Base-by-base conservation (phyloP, 495 filamentous ascomycete genomes). In the Aspergillus homomorphus region DNA sequence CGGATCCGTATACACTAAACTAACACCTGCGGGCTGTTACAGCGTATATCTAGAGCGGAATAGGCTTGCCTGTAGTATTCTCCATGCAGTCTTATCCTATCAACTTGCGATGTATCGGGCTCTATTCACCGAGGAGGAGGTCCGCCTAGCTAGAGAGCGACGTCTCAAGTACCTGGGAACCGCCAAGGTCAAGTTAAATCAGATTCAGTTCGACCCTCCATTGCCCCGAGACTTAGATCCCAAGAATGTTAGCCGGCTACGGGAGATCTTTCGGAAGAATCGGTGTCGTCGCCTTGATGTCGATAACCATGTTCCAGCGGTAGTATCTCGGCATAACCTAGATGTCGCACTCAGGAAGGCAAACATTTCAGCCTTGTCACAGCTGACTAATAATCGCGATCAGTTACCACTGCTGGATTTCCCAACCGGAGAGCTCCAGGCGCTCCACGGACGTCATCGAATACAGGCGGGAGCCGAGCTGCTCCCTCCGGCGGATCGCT, bases 381-480 rank as follows among this genome's bases (percentile, higher is more conserved):
- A 66, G 53, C 41, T 61, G 51, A 45, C 43, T 45, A 45, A 64
- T 54, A 45, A 45, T 26, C 45, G 24, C 9, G 2, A 18, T 16
- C 28, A 59, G 30, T 45, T 23, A 20, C 62, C 55, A 21, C 7
- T n/a, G n/a, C 53, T 66, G 20, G 9, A 23, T 5, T 69, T 69
- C 21, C 7, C 16, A 8, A 33, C 15, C 23, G 54, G 56, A 12
- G 53, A 66, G 10, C 41, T 75, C 41, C 30, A 67, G n/a, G 71
- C 60, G 23, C 71, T 77, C 26, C 66, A 77, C 51, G 66, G 73
- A 28, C 67, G 66, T 57, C 65, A 76, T 61, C 56, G 71, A 7
- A 46, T 75, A 15, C 53, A 69, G 55, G 73, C 73, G 6, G 68
- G 49, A 7, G 53, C 56, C 48, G 60, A 71, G 8, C 21, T 60